These are phyloP conservation scores for Sarcodon aspratus DNA, from an alignment of 768 basidiomycete genomes.

Conservation along the genomic window DNA sequence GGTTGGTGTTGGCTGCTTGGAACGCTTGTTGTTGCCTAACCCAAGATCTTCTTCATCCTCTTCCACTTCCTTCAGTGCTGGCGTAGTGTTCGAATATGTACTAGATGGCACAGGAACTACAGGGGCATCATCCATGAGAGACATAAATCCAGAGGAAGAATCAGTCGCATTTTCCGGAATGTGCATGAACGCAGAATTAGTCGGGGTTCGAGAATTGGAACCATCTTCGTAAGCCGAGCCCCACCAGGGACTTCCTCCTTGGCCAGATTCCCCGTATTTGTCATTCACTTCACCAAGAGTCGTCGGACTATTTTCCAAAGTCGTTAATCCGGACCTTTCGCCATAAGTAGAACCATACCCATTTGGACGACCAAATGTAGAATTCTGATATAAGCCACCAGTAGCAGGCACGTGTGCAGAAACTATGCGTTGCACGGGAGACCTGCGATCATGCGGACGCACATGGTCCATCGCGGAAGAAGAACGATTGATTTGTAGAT, in stretches of 20 bases:
- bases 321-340: slow-evolving; percentile 16
- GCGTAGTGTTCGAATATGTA: slow-evolving; percentile 2
- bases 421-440: slow-evolving; percentile 41
- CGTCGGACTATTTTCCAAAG: slow-evolving; percentile 11
- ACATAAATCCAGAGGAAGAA: slow-evolving; percentile 60
- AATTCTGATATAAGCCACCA: slow-evolving; percentile 30
- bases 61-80: slow-evolving; percentile 21
- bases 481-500: slow-evolving; percentile 52
- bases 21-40: slow-evolving; percentile 60
- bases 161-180: slow-evolving; percentile 16
- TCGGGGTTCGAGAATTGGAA: slow-evolving; percentile 44
- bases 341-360: slow-evolving; percentile 17
- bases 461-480: slow-evolving; percentile 71
- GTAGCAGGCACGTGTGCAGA: slow-evolving; percentile 42
- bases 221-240: slow-evolving; percentile 27
- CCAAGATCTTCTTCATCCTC: slow-evolving; percentile 87
- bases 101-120: slow-evolving; percentile 17
- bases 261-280: background rate
- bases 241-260: slow-evolving; percentile 43
- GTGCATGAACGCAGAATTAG: slow-evolving; percentile 51
- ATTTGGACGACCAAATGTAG: slow-evolving; percentile 19
- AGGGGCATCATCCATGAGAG: slow-evolving; percentile 61
- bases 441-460: slow-evolving; percentile 33
- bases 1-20: slow-evolving; percentile 9
- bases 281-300: slow-evolving; percentile 6